phyloP scores from a whole-genome alignment of 257 asterid genomes.

The Solanum paucissectum region DNA sequence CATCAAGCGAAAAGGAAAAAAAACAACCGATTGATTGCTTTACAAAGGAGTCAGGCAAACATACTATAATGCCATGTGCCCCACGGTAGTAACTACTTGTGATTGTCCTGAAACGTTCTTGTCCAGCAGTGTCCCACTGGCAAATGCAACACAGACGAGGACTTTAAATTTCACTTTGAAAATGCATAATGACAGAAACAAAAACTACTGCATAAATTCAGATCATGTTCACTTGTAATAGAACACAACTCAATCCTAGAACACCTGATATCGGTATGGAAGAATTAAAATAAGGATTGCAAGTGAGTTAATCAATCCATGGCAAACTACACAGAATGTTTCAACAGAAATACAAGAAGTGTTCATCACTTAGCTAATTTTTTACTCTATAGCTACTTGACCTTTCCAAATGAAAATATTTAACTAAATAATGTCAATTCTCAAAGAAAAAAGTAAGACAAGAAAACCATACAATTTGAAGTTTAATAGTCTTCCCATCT shows the following conservation, averaged over 20 bases:
- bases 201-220: not conserved
- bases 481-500: constrained; percentile 73
- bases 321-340: not conserved
- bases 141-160: not conserved
- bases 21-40: not conserved
- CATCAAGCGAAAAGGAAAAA: not conserved
- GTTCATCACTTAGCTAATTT: not conserved
- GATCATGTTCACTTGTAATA: not conserved
- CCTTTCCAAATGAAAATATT: not conserved
- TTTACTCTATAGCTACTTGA: not conserved
- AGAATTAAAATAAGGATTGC: not conserved
- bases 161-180: not conserved
- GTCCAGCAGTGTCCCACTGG: constrained; percentile 95
- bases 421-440: not conserved
- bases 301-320: not conserved
- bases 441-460: not conserved
- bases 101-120: constrained; percentile 83
- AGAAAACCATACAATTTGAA: constrained; percentile 53
- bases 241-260: not conserved
- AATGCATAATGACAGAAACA: not conserved
- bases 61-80: constrained; percentile 85
- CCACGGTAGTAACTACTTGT: constrained; percentile 94
- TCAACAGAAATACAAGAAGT: not conserved
- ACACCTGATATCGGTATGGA: not conserved
- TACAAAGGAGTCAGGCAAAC: constrained; percentile 2